phyloP scores from a whole-genome alignment of 2,329 filamentous ascomycete genomes.

The Coniochaeta pulveracea region DNA sequence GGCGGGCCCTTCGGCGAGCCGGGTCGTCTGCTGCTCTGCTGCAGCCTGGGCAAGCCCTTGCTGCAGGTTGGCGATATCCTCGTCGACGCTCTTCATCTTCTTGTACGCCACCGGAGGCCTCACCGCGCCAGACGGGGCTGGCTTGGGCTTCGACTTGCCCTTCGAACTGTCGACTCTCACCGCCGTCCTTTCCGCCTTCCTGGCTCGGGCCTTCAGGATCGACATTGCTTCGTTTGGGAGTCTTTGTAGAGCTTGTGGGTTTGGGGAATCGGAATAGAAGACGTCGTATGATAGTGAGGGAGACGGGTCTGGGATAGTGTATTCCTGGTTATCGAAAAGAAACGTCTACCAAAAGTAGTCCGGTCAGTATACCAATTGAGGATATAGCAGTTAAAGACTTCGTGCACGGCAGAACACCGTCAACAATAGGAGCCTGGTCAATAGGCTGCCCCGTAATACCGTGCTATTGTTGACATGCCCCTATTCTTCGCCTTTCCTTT shows the following conservation, averaged over 20 bases:
- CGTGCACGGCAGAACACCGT: background rate
- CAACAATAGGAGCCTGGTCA: conserved; percentile 4
- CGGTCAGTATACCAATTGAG: background rate
- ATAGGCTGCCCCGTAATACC: no score
- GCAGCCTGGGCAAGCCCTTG: conserved; percentile 29
- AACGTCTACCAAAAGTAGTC: conserved; percentile 30
- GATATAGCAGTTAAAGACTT: background rate
- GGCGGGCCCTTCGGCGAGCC: conserved; percentile 21
- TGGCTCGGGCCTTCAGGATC: conserved; percentile 37
- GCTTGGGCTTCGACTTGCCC: conserved; percentile 12
- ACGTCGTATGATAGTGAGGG: conserved; percentile 42
- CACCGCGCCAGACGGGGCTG: no score
- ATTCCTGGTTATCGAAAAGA: conserved; percentile 32
- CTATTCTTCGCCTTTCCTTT: no score
- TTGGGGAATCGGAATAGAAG: conserved; percentile 40
- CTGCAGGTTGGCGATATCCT: conserved; percentile 32
- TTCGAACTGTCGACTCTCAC: conserved; percentile 19
- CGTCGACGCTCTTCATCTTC: conserved; percentile 9
- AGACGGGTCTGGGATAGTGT: conserved; percentile 21
- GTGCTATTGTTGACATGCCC: no score
- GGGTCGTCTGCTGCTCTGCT: conserved; percentile 29
- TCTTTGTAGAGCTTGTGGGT: conserved; percentile 32
- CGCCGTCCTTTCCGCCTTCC: conserved; percentile 18
- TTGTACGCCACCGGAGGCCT: conserved; percentile 10
- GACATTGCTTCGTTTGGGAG: conserved; percentile 38